These are phyloP conservation scores for Moniliophthora roreri DNA, from an alignment of 1,284 basidiomycete species.

Conservation along the genomic window DNA sequence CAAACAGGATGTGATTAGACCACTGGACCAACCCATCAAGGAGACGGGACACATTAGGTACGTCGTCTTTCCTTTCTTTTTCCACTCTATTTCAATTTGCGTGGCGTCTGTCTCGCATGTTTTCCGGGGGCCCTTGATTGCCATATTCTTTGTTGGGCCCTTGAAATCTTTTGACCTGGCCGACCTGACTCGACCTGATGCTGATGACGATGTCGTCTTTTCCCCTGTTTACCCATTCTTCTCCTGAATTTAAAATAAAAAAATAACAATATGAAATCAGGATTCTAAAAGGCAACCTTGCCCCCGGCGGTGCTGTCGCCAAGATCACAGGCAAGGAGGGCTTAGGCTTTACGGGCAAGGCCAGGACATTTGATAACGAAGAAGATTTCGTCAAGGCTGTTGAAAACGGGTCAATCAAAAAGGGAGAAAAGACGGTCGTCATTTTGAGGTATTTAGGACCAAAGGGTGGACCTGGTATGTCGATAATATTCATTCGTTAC, in stretches of 20 bases:
- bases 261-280: conserved; percentile 33
- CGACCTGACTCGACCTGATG: no score
- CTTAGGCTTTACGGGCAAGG: conserved; percentile 79
- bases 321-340: conserved; percentile 96
- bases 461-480: conserved; percentile 82
- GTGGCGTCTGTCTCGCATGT: no score
- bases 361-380: conserved; percentile 83
- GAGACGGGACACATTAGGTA: conserved; percentile 84
- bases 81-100: neutral
- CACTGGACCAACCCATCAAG: conserved; percentile 86
- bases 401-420: conserved; percentile 76
- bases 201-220: neutral
- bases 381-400: conserved; percentile 81
- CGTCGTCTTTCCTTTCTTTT: conserved; percentile 21
- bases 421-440: conserved; percentile 89
- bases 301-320: conserved; percentile 90
- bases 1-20: conserved; percentile 81
- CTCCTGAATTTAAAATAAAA: neutral
- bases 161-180: no score
- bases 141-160: no score
- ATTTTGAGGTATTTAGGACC: conserved; percentile 89
- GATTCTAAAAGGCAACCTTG: conserved; percentile 85
- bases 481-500: conserved; percentile 11
- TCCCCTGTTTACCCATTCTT: neutral
- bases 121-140: no score